Conservation (phyloP, 345 rosid species). For the Syzygium aqueum region DNA sequence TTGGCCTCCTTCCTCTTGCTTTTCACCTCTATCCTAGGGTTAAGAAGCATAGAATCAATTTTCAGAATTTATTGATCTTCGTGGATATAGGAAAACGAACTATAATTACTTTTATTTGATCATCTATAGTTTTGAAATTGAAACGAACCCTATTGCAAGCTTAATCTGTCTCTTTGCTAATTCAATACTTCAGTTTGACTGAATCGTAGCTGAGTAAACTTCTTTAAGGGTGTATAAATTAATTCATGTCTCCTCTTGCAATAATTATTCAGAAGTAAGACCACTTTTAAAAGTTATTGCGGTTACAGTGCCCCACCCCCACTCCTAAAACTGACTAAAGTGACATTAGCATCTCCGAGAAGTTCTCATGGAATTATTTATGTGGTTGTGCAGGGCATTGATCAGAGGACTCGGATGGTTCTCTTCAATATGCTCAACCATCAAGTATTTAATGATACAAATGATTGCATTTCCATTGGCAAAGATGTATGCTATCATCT, state of each 20-base stretch:
- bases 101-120: no score
- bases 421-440: constrained; percentile 84
- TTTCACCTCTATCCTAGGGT: no score
- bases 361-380: background rate
- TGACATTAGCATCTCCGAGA: background rate
- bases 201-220: background rate
- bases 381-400: constrained; percentile 57
- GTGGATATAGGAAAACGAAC: no score
- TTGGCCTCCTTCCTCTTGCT: no score
- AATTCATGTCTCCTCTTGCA: background rate
- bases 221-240: background rate
- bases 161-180: background rate
- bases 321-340: background rate
- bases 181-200: background rate
- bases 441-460: constrained; percentile 53
- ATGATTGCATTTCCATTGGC: constrained; percentile 92
- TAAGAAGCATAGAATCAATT: no score
- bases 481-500: constrained; percentile 49
- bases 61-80: no score
- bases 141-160: background rate
- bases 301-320: background rate
- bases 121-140: background rate
- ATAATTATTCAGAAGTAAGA: background rate
- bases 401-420: constrained; percentile 86
- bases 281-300: background rate